Base-by-base conservation (phyloP, 1,139 yeast species). In the Diutina mesorugosa region DNA sequence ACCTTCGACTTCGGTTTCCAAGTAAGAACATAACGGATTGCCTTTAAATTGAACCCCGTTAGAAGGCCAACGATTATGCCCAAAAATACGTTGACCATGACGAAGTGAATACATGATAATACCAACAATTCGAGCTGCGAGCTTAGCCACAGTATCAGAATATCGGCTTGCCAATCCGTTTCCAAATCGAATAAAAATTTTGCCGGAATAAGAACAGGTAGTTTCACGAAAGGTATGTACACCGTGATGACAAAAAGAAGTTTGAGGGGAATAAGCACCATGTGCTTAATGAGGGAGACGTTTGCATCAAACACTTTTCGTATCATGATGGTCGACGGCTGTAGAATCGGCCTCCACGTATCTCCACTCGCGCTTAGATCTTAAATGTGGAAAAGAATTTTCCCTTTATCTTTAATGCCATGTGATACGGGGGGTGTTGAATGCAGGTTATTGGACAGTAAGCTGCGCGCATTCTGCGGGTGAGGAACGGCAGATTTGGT, bases 1-100 rank as follows among this genome's bases (percentile, higher is more conserved):
- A 29, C 5, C 9, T 28, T 26, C 7, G 29, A 14, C 50, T 56
- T 35, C 8, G 54, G 45, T 10, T 29, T 47, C 51, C 30, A 21
- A 2, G 55, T 53, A 21, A 61, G 47, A 10, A 61, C 48, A 2
- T 55, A 29, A 8, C 57, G 51, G 9, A 58, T 58, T 9, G 60
- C 47, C 47, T 58, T 51, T 18, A 61, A 56, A 51, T 60, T 60
- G 47, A 63, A 46, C 4, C 69, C 69, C 1, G 67, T 60, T 2
- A 62, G 41, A 14, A 60, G 32, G 2, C 70, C 70, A 10, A 65
- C 64, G 9, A 61, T 51, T 1, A 60, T 55, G 12, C 72, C 72
- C 54, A 69, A 60, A 14, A 68, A 59, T n/a, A 63, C 56, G 30
- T 66, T 63, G 16, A 67, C 67, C 60, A 68, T 62, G 45, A 63